phyloP scores from a whole-genome alignment of 495 filamentous ascomycete genomes.

The Talaromyces ruber region DNA sequence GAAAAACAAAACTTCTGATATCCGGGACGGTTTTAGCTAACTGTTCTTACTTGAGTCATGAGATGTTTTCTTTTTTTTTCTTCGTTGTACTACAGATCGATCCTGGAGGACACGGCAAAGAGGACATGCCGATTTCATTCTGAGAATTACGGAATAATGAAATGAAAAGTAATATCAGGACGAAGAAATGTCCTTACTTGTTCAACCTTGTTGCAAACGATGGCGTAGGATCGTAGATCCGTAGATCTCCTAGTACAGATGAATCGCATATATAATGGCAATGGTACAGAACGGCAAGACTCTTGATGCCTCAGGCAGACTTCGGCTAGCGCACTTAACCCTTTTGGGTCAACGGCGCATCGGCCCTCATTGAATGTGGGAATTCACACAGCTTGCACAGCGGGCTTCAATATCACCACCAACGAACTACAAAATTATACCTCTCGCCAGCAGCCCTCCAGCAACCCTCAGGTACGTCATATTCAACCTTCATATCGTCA shows the following conservation, averaged over 20 bases:
- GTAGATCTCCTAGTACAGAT: neutral
- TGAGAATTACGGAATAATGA: slow-evolving; percentile 7
- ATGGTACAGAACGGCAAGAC: neutral
- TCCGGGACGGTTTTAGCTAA: slow-evolving; percentile 20
- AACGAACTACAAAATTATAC: slow-evolving; percentile 29
- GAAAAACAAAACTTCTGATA: slow-evolving; percentile 33
- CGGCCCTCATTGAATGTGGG: slow-evolving; percentile 7
- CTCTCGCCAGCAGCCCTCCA: slow-evolving; percentile 28
- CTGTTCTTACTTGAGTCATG: slow-evolving; percentile 3
- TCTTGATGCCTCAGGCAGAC: slow-evolving; percentile 22
- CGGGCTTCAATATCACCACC: slow-evolving; percentile 23
- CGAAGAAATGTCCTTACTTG: slow-evolving; percentile 9
- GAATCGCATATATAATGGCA: neutral
- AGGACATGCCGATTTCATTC: slow-evolving; percentile 7
- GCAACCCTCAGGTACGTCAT: slow-evolving; percentile 32
- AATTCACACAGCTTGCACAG: slow-evolving; percentile 36
- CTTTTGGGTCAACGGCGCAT: slow-evolving; percentile 32
- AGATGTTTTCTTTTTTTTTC: slow-evolving; percentile 2
- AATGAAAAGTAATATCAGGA: slow-evolving; percentile 11
- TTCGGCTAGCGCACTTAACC: slow-evolving; percentile 44
- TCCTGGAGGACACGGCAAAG: slow-evolving; percentile 4
- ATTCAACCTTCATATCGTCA: slow-evolving; percentile 4
- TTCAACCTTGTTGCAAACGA: too few relatives aligned
- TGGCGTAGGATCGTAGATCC: neutral
- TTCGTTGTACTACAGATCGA: slow-evolving; percentile 5